phyloP scores from a whole-genome alignment of 495 filamentous ascomycete species.

The Aspergillus haitiensis region DNA sequence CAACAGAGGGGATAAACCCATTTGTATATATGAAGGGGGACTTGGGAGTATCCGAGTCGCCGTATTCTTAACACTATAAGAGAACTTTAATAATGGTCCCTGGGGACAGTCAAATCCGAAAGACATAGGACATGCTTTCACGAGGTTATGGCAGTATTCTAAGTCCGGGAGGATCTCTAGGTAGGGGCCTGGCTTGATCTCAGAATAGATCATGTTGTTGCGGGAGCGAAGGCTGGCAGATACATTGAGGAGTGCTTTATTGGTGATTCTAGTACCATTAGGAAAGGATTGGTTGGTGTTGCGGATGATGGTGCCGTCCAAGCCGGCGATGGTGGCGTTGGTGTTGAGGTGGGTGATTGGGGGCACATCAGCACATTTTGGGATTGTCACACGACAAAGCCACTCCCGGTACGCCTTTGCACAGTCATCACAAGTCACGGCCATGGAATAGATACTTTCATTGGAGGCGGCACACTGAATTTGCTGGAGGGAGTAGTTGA shows the following conservation, averaged over 20 bases:
- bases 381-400: slow-evolving; percentile 92
- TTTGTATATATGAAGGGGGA: background rate
- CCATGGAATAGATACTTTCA: slow-evolving; percentile 76
- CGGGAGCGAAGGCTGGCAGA: slow-evolving; percentile 54
- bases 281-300: slow-evolving; percentile 67
- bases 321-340: slow-evolving; percentile 63
- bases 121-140: slow-evolving; percentile 77
- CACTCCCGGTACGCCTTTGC: slow-evolving; percentile 80
- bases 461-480: slow-evolving; percentile 76
- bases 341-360: slow-evolving; percentile 51
- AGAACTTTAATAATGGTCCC: slow-evolving; percentile 55
- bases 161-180: slow-evolving; percentile 88
- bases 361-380: slow-evolving; percentile 82
- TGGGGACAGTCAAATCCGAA: slow-evolving; percentile 79
- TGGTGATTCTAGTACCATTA: slow-evolving; percentile 57
- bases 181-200: slow-evolving; percentile 81
- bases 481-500: slow-evolving; percentile 77
- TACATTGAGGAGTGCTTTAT: slow-evolving; percentile 33
- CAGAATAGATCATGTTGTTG: slow-evolving; percentile 67
- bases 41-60: background rate
- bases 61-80: slow-evolving; percentile 55
- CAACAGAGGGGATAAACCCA: background rate
- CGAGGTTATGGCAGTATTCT: slow-evolving; percentile 78
- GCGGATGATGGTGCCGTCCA: slow-evolving; percentile 60
- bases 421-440: slow-evolving; percentile 72